Evolutionary conservation across 345 rosid species (phyloP), one percentile per base, ranked within the genome.

Genomic region (Salix koriyanagi): DNA sequence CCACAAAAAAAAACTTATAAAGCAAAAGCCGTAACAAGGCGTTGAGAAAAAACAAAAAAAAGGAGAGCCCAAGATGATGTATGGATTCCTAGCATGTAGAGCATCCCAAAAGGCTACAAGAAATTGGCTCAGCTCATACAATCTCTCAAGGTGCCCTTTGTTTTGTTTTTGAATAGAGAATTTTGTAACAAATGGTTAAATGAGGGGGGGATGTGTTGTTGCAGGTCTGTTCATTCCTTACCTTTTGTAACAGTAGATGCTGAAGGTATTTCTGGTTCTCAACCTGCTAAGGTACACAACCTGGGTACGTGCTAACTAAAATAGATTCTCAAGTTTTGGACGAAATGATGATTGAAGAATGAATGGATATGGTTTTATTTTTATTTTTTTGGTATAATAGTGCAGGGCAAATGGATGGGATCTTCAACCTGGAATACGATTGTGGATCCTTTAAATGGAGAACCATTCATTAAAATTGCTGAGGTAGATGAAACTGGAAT

Each of bases 391-490:
- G 50, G 86, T 74, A 41, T 41, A 41, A 41, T 74, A 96, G 99
- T 96, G 87, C 96, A 87, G 86, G 99, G 99, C 5, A 92, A 90
- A 83, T 93, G 97, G 98, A 89, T 73, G 8, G 91, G 89, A 44
- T 90, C 98, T 12, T 77, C 93, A 6, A 87, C 79, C 41, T 85
- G 88, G 87, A 89, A 85, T 73, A 85, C 89, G 1, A 80, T 96
- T 70, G 44, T 93, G 75, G 98, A 96, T 89, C 99, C 99, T 83
- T 75, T 96, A 68, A 96, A 93, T 86, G 99, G 98, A 78, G 99
- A 96, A 70, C 87, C 95, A 0, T 96, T 96, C 83, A 92, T 96
- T 71, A 90, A 88, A 76, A 83, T 93, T 79, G 92, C 96, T 75
- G 96, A 96, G 64, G 88, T 96, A 9, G 91, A 89, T 76, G 93